Evolutionary conservation across 768 basidiomycete species (phyloP), one percentile per base, ranked within the genome.

Genomic region (Lentinus tigrinus): DNA sequence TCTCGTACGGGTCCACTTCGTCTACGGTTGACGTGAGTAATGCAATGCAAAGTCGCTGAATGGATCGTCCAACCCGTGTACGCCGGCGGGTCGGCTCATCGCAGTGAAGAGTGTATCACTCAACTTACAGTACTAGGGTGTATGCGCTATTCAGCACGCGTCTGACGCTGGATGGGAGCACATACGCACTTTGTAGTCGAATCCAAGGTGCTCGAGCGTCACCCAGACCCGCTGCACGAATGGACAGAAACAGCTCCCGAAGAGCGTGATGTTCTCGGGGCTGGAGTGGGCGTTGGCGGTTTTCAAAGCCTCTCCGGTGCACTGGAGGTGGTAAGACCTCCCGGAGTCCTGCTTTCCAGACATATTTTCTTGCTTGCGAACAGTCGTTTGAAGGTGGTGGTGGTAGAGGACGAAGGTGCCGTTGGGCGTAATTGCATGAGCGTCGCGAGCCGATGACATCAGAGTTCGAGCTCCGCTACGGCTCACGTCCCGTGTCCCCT

Each of bases 141-240:
- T 16, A 38, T 27, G 37, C 31, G 3, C 31, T 3, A 31, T 31
- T 31, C 27, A 47, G 46, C 46, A 37, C 21, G 26, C 52, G 14
- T n/a, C 52, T 42, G 8, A 16, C 26, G 34, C n/a, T 4, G 47
- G 4, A 48, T n/a, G 2, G 47, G 14, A 4, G 31, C 17, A 28
- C 17, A 31, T 31, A 51, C 75, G 47, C 56, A 87, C 88, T 68
- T 85, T 82, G 73, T 95, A 93, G 2, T 84, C 81, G 44, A 92
- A 81, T 1, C 76, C 79, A 21, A 91, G 81, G 60, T 81, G 79
- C 69, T 93, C 90, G 28, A 93, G 75, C 0, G 84, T 80, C 19
- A 85, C 78, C 91, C 92, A 94, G 2, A 83, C 88, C 16, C 91
- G 78, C 70, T 93, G 90, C 2, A 92, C 90, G 67, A 92, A 93